A percentile compares a stretch with the other conserved stretches of the same genome.
Conservation (phyloP, 257 asterid genomes). For the Penstemon davidsonii region DNA sequence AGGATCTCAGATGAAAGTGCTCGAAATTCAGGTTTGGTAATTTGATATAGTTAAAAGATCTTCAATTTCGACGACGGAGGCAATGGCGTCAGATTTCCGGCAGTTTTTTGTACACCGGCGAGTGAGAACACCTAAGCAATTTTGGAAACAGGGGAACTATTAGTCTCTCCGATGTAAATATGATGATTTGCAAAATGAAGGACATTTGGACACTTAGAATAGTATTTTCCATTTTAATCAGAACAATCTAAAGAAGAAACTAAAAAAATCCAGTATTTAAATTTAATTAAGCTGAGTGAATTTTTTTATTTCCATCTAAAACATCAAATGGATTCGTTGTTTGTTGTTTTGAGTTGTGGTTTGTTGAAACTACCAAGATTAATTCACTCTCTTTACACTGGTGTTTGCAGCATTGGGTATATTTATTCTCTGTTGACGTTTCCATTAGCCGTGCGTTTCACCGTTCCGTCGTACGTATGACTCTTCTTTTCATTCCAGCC, state of each 20-base stretch:
- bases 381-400: neutral
- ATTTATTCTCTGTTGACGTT: constrained; percentile 18
- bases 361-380: constrained; percentile 12
- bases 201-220: constrained; percentile 34
- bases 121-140: constrained; percentile 40
- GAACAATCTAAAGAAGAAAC: constrained; percentile 21
- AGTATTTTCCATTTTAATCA: constrained; percentile 22
- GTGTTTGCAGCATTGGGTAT: constrained; percentile 30
- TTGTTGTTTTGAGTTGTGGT: constrained; percentile 26
- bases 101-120: constrained; percentile 34
- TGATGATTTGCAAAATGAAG: constrained; percentile 36
- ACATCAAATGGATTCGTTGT: no score
- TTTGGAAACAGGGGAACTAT: constrained; percentile 41
- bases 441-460: constrained; percentile 10
- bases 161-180: constrained; percentile 38
- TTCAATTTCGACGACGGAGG: constrained; percentile 15
- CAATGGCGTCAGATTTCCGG: constrained; percentile 21
- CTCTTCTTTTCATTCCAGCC: neutral
- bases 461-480: neutral
- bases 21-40: constrained; percentile 46
- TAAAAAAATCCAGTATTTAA: neutral
- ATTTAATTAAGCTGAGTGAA: neutral
- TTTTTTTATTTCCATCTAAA: no score
- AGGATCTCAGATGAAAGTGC: constrained; percentile 6
- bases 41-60: constrained; percentile 10